Evolutionary conservation across 441 rosid species (phyloP), one percentile per base, ranked within the genome.

Genomic region (Jatropha multifida): DNA sequence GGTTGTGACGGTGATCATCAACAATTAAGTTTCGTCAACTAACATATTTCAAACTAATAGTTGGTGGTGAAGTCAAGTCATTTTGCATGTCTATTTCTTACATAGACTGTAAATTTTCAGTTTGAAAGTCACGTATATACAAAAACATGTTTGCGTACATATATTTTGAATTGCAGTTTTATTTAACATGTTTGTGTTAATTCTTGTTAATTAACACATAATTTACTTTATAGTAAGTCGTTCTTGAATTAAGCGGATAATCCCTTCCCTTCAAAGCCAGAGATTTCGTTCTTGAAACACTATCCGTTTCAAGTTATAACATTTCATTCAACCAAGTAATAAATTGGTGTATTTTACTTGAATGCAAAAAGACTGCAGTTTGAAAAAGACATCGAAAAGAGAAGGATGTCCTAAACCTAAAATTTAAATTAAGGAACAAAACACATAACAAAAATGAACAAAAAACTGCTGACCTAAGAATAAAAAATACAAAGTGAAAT

Each of bases 1-100:
- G 44, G 75, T 72, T 72, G 51, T 63, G 75, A 68, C 38, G 4
- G 68, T 41, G 42, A 61, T 56, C 3, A 54, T n/a, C 27, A 40
- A 52, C 4, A 52, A 51, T 46, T 46, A 15, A 65, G 7, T 64
- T 74, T 44, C 23, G 71, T 55, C 62, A 49, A 27, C 41, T 69
- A 67, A 63, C 48, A 32, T 8, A 20, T 32, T 26, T 27, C 55
- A 52, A 23, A 40, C 37, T 23, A 20, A 55, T 20, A 23, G 60
- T 59, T 79, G 69, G 38, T 79, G 76, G 52, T 60, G 58, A 18
- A 75, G 79, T 80, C 77, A 55, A 75, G 74, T 80, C 78, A 75
- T 40, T 73, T 65, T 65, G 37, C 76, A 76, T 20, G 60, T 59
- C 63, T 26, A 44, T 17, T 61, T 27, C 49, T 77, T 67, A 46